Evolutionary conservation across 75 land plant species (phyloP).

Genomic region (Selaginella tamariscina): DNA sequence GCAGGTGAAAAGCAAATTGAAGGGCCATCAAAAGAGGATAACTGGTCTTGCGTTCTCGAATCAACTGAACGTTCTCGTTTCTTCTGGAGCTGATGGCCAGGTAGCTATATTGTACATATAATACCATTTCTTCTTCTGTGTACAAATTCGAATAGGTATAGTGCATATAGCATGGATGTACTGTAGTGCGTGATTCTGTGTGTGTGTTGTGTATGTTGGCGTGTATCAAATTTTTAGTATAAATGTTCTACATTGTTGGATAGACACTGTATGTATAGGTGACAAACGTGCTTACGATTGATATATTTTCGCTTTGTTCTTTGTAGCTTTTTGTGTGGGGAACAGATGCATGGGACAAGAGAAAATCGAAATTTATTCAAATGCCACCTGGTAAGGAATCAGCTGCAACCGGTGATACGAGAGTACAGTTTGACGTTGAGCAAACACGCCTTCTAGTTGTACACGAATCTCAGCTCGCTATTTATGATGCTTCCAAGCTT

Average conservation of each 20-base stretch:
- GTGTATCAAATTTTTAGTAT: too few relatives aligned
- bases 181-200: neutral
- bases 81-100: slow-evolving; percentile 71
- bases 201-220: too few relatives aligned
- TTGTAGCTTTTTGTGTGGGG: slow-evolving; percentile 56
- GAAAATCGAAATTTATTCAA: slow-evolving; percentile 37
- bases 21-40: slow-evolving; percentile 55
- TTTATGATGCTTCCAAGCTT: slow-evolving; percentile 46
- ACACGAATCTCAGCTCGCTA: slow-evolving; percentile 46
- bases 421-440: slow-evolving; percentile 48
- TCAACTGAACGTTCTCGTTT: slow-evolving; percentile 42
- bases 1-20: slow-evolving; percentile 51
- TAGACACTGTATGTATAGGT: neutral
- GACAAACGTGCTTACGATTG: neutral
- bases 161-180: neutral
- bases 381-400: slow-evolving; percentile 29
- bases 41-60: slow-evolving; percentile 62
- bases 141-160: neutral
- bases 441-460: slow-evolving; percentile 44
- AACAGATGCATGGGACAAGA: slow-evolving; percentile 67
- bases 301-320: neutral
- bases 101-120: slow-evolving; percentile 15
- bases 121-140: neutral
- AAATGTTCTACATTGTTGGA: too few relatives aligned
- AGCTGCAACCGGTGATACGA: slow-evolving; percentile 32